Percentiles rank a stretch among this genome's conserved stretches.
Conservation (phyloP, 202 grass and related monocot species). For the Cymbopogon flexuosus region DNA sequence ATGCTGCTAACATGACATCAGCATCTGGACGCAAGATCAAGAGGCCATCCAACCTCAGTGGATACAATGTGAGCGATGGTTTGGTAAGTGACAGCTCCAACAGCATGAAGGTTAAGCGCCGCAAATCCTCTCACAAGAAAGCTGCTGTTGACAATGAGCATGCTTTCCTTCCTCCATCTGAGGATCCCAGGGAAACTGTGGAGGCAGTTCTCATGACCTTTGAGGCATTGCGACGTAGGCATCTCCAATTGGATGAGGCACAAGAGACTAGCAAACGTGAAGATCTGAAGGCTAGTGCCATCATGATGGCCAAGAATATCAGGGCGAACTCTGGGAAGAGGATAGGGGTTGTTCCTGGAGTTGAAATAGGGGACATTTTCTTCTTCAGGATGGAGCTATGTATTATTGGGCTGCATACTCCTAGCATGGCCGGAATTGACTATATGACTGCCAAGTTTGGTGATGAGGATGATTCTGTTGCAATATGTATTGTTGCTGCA, state of each 20-base stretch:
- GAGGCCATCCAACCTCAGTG: conserved; percentile 29
- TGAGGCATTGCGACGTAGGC: conserved; percentile 64
- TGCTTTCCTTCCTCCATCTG: conserved; percentile 31
- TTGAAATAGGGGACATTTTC: conserved; percentile 80
- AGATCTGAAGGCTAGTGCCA: conserved; percentile 61
- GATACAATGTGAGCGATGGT: conserved; percentile 21
- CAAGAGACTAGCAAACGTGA: conserved; percentile 50
- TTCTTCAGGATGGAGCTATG: conserved; percentile 80
- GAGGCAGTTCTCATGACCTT: conserved; percentile 69
- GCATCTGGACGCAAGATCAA: conserved; percentile 55
- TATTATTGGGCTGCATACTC: conserved; percentile 67
- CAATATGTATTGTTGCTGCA: conserved; percentile 69
- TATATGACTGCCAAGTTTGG: conserved; percentile 61
- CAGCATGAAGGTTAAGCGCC: conserved; percentile 37
- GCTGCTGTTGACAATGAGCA: conserved; percentile 28
- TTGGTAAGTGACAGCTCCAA: conserved; percentile 21
- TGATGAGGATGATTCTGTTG: conserved; percentile 60
- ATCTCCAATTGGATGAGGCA: conserved; percentile 71
- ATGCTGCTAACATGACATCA: conserved; percentile 38
- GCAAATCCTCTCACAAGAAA: conserved; percentile 34
- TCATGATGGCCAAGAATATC: conserved; percentile 53
- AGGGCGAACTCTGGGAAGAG: conserved; percentile 58
- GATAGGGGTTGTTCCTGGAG: conserved; percentile 57
- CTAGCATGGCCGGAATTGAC: conserved; percentile 82
- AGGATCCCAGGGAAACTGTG: conserved; percentile 58